These are phyloP conservation scores for Auriscalpium microsporum DNA, from an alignment of 768 basidiomycete species.

Conservation along the genomic window DNA sequence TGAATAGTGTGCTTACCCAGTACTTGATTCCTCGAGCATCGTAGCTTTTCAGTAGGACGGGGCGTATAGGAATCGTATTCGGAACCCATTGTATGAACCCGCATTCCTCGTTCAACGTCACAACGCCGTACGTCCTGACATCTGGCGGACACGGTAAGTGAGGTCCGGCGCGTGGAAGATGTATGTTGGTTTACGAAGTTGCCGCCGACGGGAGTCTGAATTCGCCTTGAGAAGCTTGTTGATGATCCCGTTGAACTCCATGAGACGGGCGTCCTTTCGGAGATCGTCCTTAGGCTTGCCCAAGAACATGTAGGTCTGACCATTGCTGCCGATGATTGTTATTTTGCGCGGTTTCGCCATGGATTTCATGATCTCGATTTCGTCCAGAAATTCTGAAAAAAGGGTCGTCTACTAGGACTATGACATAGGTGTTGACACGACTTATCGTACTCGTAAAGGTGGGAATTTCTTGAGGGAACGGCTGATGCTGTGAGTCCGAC, in stretches of 20 bases:
- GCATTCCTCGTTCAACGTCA: constrained; percentile 94
- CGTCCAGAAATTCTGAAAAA: constrained; percentile 62
- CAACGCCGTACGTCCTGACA: constrained; percentile 97
- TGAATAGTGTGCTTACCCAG: constrained; percentile 36
- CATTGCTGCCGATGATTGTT: constrained; percentile 74
- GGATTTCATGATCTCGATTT: constrained; percentile 86
- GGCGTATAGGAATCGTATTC: constrained; percentile 78
- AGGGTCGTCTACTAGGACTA: background rate
- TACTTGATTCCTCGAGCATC: constrained; percentile 35
- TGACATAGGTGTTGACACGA: background rate
- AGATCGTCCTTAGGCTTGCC: constrained; percentile 97
- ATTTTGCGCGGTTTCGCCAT: constrained; percentile 89
- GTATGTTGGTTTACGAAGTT: constrained; percentile 58
- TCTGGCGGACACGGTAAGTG: constrained; percentile 35
- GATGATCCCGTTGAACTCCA: constrained; percentile 98
- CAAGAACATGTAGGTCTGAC: constrained; percentile 80
- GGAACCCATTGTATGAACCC: constrained; percentile 99
- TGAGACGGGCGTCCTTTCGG: constrained; percentile 91
- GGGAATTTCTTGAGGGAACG: constrained; percentile 72
- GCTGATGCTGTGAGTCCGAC: constrained; percentile 56
- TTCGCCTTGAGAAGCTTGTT: constrained; percentile 93
- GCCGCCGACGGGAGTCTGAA: constrained; percentile 84
- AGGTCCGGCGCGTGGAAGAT: background rate
- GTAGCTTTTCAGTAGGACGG: constrained; percentile 65
- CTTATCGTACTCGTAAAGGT: constrained; percentile 57